A percentile compares a stretch with the other conserved stretches of the same genome.
These are phyloP conservation scores for Hepatocystis sp. DNA, from an alignment of 169 alveolate species.

Conservation along the genomic window DNA sequence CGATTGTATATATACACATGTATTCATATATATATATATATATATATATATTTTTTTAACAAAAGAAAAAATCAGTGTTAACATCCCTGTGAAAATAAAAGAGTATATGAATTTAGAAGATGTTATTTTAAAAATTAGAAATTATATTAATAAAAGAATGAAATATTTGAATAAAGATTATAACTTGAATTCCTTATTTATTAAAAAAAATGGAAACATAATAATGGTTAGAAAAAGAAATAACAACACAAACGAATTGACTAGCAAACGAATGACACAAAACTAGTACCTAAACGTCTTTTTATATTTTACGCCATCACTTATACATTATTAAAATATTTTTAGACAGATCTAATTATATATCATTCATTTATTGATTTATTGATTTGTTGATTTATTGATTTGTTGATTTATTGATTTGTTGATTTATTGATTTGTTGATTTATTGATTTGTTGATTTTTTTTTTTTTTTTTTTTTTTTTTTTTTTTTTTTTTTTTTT, in stretches of 20 bases:
- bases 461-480: not conserved
- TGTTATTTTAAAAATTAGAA: constrained; percentile 13
- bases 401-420: no score
- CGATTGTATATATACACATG: not conserved
- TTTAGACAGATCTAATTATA: no score
- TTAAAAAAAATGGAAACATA: constrained; percentile 9
- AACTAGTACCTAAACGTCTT: not conserved
- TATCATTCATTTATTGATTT: no score
- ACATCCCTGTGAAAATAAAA: constrained; percentile 11
- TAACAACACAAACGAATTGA: not conserved
- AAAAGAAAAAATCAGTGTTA: not conserved
- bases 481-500: not conserved
- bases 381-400: no score
- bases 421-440: no score
- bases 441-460: not conserved
- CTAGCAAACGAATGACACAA: not conserved
- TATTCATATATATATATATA: constrained; percentile 25
- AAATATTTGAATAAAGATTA: constrained; percentile 5
- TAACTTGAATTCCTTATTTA: constrained; percentile 10
- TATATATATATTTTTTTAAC: not conserved
- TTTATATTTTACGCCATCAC: no score
- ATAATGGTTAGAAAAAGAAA: constrained; percentile 2
- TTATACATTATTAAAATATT: no score
- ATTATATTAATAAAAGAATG: constrained; percentile 6
- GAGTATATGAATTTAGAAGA: constrained; percentile 20